A percentile compares a stretch with the other conserved stretches of the same genome.
Conservation (phyloP, 805 yeast genomes). For the Tetrapisispora taiwanensis region DNA sequence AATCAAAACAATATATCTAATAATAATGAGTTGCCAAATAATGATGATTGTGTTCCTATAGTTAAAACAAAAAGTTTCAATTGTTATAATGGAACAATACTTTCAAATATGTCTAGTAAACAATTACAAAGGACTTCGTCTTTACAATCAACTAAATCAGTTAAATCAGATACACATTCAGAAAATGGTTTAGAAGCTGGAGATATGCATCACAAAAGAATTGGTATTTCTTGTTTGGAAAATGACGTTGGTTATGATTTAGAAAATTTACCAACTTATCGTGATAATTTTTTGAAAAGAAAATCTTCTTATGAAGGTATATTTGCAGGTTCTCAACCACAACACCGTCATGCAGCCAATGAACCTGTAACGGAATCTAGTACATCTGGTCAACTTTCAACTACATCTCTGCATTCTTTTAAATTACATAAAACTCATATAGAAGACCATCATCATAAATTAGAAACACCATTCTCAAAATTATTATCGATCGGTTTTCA, state of each 20-base stretch:
- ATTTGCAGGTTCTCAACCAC: background rate
- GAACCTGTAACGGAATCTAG: background rate
- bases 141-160: background rate
- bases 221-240: constrained; percentile 22
- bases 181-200: background rate
- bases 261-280: constrained; percentile 26
- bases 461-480: constrained; percentile 65
- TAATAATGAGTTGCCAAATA: constrained; percentile 3
- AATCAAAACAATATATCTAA: background rate
- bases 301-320: background rate
- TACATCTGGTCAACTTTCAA: background rate
- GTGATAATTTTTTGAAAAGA: constrained; percentile 19
- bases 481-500: constrained; percentile 83
- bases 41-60: constrained; percentile 13
- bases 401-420: constrained; percentile 12
- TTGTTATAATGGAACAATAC: constrained; percentile 5
- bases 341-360: constrained; percentile 1
- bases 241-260: constrained; percentile 29
- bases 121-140: background rate
- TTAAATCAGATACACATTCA: background rate
- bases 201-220: background rate
- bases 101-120: constrained; percentile 3
- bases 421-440: constrained; percentile 27
- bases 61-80: constrained; percentile 7
- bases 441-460: constrained; percentile 59